These are phyloP conservation scores for Aspergillus campestris DNA, from an alignment of 495 filamentous ascomycete genomes.

Conservation along the genomic window DNA sequence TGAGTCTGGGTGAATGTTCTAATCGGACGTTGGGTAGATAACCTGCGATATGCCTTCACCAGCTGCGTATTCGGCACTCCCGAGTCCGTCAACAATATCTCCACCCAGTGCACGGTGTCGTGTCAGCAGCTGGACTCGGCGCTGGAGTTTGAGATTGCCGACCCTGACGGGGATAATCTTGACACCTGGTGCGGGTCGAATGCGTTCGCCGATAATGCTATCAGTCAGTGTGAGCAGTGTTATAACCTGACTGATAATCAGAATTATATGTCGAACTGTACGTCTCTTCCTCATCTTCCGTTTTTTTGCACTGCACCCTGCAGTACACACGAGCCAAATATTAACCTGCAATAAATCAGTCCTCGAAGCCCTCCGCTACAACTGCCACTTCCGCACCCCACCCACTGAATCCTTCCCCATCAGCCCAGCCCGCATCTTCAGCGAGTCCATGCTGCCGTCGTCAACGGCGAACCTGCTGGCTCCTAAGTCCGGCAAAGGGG, in stretches of 20 bases:
- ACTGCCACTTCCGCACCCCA: conserved; percentile 36
- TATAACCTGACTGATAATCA: conserved; percentile 36
- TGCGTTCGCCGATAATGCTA: conserved; percentile 33
- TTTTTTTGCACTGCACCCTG: too few species aligned
- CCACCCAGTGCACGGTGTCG: conserved; percentile 33
- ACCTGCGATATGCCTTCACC: conserved; percentile 40
- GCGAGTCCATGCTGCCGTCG: conserved; percentile 26
- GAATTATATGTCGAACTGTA: conserved; percentile 44
- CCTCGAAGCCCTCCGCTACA: conserved; percentile 41
- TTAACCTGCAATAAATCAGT: conserved; percentile 18
- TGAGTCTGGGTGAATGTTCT: neutral
- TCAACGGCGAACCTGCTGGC: conserved; percentile 23
- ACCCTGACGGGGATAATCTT: conserved; percentile 22
- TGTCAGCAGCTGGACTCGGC: conserved; percentile 30
- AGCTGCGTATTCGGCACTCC: conserved; percentile 40
- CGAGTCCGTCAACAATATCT: conserved; percentile 23
- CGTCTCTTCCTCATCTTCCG: conserved; percentile 6
- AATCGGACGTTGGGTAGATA: conserved; percentile 22
- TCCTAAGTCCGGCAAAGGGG: conserved; percentile 10
- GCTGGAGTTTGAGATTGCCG: conserved; percentile 23
- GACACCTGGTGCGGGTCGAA: conserved; percentile 25
- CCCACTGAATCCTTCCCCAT: conserved; percentile 31
- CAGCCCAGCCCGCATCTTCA: conserved; percentile 37
- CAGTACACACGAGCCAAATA: neutral
- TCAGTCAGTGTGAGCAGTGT: conserved; percentile 37